Evolutionary conservation across 129 eudicot species (phyloP), one percentile per base, ranked within the genome.

Genomic region (Cynara cardunculus): DNA sequence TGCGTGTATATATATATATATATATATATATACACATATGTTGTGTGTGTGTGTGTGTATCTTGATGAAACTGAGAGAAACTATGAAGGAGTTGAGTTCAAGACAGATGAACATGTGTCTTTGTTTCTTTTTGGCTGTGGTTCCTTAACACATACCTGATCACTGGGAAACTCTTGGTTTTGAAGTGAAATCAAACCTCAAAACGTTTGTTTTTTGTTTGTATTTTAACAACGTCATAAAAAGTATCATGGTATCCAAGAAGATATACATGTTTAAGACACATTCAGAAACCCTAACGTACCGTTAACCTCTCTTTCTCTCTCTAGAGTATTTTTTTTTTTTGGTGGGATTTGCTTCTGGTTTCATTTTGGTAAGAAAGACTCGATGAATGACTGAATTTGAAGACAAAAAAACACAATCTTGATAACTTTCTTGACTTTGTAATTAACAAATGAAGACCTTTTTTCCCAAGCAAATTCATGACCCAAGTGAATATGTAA

Each of bases 221-320:
- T 6, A 49, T 14, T 67, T 46, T 44, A 46, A 49, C 59, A 75
- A 46, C n/a, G 24, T 56, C 24, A 11, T 25, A 71, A 69, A 44
- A 76, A 25, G 61, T 25, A 49, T 68, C 76, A 28, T 67, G 35
- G n/a, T 7, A 61, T 56, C 39, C 34, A 67, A 35, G 69, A 80
- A 62, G 44, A 80, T 80, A 62, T 7, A 65, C 72, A 31, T 76
- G 28, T 75, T 30, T 56, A 16, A 68, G 26, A 59, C 21, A 82
- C 32, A 21, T 77, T 77, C 78, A 61, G 86, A 77, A 83, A 83
- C 82, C 86, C 86, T 83, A 83, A 73, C 68, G 72, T 25, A 71
- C 25, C 12, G 70, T 18, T 24, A 59, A 76, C 30, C 66, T 27
- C 24, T 19, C 65, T 70, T 30, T 82, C 76, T 68, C 75, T 76